phyloP scores from a whole-genome alignment of 2,329 filamentous ascomycete genomes.

The Diaporthe ampelina region DNA sequence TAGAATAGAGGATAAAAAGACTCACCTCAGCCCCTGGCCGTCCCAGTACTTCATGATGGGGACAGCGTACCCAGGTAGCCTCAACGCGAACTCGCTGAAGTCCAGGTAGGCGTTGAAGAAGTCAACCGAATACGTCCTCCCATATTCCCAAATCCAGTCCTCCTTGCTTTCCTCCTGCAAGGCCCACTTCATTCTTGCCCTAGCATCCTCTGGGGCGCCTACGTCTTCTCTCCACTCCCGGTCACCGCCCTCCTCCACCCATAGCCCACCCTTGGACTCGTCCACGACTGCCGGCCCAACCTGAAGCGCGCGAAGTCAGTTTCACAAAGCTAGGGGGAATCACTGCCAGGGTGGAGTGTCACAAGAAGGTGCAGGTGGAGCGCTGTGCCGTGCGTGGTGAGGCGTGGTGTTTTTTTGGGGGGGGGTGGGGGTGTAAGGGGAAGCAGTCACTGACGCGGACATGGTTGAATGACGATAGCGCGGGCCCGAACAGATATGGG shows the following conservation, averaged over 20 bases:
- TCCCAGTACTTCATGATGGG: slow-evolving; percentile 86
- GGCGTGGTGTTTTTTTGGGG: no score
- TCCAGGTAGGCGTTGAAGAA: slow-evolving; percentile 96
- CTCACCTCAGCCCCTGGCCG: slow-evolving; percentile 81
- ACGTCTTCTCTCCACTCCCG: slow-evolving; percentile 58
- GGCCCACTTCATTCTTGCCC: slow-evolving; percentile 72
- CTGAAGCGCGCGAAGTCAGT: neutral
- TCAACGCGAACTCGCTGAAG: slow-evolving; percentile 80
- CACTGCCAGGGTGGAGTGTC: neutral
- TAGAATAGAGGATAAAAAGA: slow-evolving; percentile 7
- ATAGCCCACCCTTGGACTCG: slow-evolving; percentile 63
- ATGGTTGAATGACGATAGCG: slow-evolving; percentile 84
- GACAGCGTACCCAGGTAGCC: slow-evolving; percentile 79
- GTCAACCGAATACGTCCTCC: slow-evolving; percentile 66
- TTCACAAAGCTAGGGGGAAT: neutral
- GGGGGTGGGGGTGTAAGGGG: neutral
- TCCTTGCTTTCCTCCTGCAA: slow-evolving; percentile 63
- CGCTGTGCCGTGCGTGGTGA: no score
- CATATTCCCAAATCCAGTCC: slow-evolving; percentile 69
- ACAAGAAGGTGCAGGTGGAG: neutral
- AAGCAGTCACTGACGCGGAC: slow-evolving; percentile 65
- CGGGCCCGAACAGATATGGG: slow-evolving; percentile 88
- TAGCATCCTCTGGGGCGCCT: slow-evolving; percentile 66
- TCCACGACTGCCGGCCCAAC: slow-evolving; percentile 65
- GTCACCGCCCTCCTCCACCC: slow-evolving; percentile 75